These are phyloP conservation scores for Pseudotulostoma volvatum DNA, from an alignment of 495 filamentous ascomycete genomes.

Conservation along the genomic window DNA sequence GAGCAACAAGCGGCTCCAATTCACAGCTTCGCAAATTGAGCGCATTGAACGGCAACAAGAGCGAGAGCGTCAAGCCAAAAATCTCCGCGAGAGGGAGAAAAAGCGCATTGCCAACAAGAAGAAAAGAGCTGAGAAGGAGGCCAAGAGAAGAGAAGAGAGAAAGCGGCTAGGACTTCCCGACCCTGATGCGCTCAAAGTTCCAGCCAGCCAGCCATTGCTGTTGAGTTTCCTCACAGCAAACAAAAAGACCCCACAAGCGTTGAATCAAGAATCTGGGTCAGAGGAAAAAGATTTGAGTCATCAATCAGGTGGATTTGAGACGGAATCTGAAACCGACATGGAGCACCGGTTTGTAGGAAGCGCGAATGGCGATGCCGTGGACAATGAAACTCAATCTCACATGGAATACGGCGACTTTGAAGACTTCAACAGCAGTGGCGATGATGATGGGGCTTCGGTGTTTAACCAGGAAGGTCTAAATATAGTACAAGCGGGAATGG, in stretches of 20 bases:
- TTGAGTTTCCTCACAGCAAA: conserved; percentile 22
- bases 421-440: neutral
- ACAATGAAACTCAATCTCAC: neutral
- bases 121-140: conserved; percentile 29
- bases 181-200: conserved; percentile 21
- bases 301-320: neutral
- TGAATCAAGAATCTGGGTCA: neutral
- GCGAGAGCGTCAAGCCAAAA: conserved; percentile 21
- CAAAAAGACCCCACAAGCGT: neutral
- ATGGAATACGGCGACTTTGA: neutral
- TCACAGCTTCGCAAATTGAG: conserved; percentile 24
- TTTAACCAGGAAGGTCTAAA: no score
- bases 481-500: neutral
- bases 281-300: neutral
- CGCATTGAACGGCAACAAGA: conserved; percentile 32
- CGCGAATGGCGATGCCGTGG: neutral
- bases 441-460: no score
- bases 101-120: conserved; percentile 25
- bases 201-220: conserved; percentile 32
- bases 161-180: conserved; percentile 28
- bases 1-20: conserved; percentile 27
- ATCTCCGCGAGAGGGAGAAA: conserved; percentile 27
- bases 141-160: conserved; percentile 25
- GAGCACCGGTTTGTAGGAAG: neutral
- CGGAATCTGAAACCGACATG: neutral